Evolutionary conservation across 2,329 filamentous ascomycete genomes (phyloP), one percentile per base, ranked within the genome.

Genomic region (Colletotrichum sp.): DNA sequence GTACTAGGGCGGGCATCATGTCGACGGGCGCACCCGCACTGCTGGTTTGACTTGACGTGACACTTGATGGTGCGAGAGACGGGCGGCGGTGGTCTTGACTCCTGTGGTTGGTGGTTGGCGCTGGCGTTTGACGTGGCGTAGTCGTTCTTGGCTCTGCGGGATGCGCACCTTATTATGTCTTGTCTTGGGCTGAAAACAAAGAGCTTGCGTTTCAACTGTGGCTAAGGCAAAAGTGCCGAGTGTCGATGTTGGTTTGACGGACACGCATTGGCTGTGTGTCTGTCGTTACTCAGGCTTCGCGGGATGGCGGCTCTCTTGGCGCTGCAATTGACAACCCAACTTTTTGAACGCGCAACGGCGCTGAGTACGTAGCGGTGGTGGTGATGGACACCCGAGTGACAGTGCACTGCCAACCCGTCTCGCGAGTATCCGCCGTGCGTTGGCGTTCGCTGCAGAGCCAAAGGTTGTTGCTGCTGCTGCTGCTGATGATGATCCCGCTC

Each of bases 1-100:
- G 70, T 68, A 64, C 68, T 67, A 67, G 73, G 69, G 34, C 69
- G 69, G 73, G 70, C 62, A 68, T 73, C 38, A 58, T 9, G 73
- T 73, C 64, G 56, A 67, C 70, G 70, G 69, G 64, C 73, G 34
- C 34, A 69, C 66, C 66, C 66, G 66, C 66, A 52, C 55, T 32
- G 55, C 55, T n/a, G 38, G 38, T 43, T 43, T 43, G 38, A 43
- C 38, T n/a, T n/a, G 38, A 43, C 38, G 16, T 69, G 66, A 69
- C 36, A 61, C 64, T 43, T n/a, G 38, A n/a, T 24, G 43, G 64
- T 34, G 38, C 43, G 32, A 55, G 36, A 18, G 36, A 9, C 16
- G 36, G 16, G 16, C 16, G 36, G 16, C 8, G 8, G 36, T 16
- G 34, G 34, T 43, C 24, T 28, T 38, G 60, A 28, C 60, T 36